A percentile compares a stretch with the other conserved stretches of the same genome.
Conservation (phyloP, 1,284 basidiomycete genomes). For the Xanthoconium separans region DNA sequence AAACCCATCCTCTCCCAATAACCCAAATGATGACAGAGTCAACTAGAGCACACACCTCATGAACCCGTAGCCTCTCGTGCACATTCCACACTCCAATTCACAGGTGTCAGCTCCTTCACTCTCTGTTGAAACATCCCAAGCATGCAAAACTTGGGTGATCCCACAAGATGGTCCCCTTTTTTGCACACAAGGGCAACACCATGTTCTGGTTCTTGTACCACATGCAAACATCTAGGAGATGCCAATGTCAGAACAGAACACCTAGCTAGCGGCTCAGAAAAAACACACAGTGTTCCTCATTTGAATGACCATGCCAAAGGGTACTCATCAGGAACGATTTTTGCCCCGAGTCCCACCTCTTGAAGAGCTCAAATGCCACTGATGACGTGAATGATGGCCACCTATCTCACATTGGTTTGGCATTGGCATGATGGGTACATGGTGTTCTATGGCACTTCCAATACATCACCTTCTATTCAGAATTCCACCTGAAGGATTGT, state of each 20-base stretch:
- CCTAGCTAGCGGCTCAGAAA: too few species aligned
- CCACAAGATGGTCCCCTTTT: slow-evolving; percentile 67
- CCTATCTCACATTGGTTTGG: slow-evolving; percentile 35
- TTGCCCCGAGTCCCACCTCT: slow-evolving; percentile 23
- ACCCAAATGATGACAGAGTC: too few species aligned
- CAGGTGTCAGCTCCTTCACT: slow-evolving; percentile 61
- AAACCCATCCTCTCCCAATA: too few species aligned
- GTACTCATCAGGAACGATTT: slow-evolving; percentile 35
- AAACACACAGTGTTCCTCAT: slow-evolving; percentile 45
- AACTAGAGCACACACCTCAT: not conserved
- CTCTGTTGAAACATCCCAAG: slow-evolving; percentile 64
- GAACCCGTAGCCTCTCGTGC: slow-evolving; percentile 5
- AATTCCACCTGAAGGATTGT: too few species aligned
- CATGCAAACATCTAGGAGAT: slow-evolving; percentile 63
- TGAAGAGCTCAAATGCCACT: slow-evolving; percentile 74
- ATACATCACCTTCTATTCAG: too few species aligned
- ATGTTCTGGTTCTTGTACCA: slow-evolving; percentile 75
- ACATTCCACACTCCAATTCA: slow-evolving; percentile 67
- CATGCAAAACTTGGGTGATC: slow-evolving; percentile 76
- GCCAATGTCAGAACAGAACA: too few species aligned
- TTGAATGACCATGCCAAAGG: slow-evolving; percentile 30
- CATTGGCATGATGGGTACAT: not conserved
- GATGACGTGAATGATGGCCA: slow-evolving; percentile 77
- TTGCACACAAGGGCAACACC: slow-evolving; percentile 64
- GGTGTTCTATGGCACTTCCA: too few species aligned